Evolutionary conservation across 352 stramenopile genomes (phyloP).

Genomic region (Bremia lactucae): DNA sequence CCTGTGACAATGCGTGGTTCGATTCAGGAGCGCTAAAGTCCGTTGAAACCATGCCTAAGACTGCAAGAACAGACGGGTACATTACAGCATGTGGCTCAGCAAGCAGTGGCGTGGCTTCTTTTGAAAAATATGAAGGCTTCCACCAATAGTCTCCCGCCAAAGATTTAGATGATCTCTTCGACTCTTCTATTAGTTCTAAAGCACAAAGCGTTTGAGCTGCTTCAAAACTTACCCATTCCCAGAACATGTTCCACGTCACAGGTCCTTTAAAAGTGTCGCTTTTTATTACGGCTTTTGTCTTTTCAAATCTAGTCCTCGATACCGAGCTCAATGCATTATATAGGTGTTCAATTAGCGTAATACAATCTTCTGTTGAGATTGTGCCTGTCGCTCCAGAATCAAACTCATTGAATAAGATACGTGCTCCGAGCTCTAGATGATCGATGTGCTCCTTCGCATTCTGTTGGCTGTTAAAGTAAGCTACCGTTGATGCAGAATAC

Average conservation of each 20-base stretch:
- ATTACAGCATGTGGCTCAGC: conserved; percentile 17
- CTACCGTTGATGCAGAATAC: conserved; percentile 58
- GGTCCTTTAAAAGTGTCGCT: conserved; percentile 50
- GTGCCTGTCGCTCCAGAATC: conserved; percentile 43
- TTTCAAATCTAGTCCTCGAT: conserved; percentile 50
- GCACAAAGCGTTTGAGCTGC: conserved; percentile 51
- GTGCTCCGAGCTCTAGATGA: conserved; percentile 64
- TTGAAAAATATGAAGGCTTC: conserved; percentile 27
- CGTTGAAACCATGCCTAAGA: conserved; percentile 1
- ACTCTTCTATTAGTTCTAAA: conserved; percentile 52
- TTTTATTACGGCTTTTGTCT: conserved; percentile 43
- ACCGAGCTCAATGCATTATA: conserved; percentile 46
- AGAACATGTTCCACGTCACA: conserved; percentile 80
- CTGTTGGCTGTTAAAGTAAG: conserved; percentile 69
- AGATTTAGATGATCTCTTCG: conserved; percentile 22
- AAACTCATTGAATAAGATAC: conserved; percentile 80
- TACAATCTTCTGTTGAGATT: conserved; percentile 64
- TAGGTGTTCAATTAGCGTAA: conserved; percentile 66
- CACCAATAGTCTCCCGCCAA: conserved; percentile 14
- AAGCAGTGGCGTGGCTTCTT: conserved; percentile 10
- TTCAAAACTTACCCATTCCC: conserved; percentile 80
- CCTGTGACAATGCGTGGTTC: background rate
- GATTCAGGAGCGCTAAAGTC: background rate
- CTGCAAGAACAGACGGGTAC: conserved; percentile 17
- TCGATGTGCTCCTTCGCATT: conserved; percentile 81